Conservation (phyloP, 441 rosid genomes). For the Monsonia emarginata region DNA sequence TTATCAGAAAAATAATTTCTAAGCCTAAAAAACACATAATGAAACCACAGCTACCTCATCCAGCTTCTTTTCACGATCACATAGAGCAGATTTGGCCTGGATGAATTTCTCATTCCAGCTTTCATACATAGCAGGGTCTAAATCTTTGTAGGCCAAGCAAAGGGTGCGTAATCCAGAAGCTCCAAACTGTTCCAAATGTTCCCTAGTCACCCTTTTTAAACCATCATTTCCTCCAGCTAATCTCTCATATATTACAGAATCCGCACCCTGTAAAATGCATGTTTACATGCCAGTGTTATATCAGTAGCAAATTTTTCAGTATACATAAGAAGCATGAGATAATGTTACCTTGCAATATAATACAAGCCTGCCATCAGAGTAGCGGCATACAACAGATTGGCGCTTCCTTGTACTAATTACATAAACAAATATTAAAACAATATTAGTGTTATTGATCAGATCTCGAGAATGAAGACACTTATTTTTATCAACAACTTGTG, state of each 20-base stretch:
- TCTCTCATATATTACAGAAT: conserved; percentile 69
- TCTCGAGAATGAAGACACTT: too few relatives aligned
- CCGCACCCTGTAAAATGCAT: conserved; percentile 70
- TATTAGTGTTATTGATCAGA: conserved; percentile 22
- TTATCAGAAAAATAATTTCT: neutral
- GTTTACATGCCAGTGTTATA: conserved; percentile 17
- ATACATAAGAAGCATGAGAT: conserved; percentile 16
- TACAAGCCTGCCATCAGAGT: conserved; percentile 82
- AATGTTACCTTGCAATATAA: conserved; percentile 83
- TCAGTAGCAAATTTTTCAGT: neutral
- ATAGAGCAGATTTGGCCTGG: conserved; percentile 89
- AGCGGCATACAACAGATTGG: conserved; percentile 94
- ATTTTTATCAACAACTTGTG: too few relatives aligned
- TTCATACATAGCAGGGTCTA: conserved; percentile 68
- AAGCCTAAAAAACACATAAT: neutral
- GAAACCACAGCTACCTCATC: conserved; percentile 64
- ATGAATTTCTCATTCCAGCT: conserved; percentile 97
- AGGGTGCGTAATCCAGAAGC: conserved; percentile 97
- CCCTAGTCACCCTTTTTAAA: conserved; percentile 54
- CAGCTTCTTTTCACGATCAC: conserved; percentile 94
- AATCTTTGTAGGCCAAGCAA: conserved; percentile 83
- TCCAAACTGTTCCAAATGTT: conserved; percentile 78
- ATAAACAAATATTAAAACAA: conserved; percentile 20
- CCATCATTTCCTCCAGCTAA: conserved; percentile 58
- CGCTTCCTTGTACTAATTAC: conserved; percentile 87